Base-by-base conservation (phyloP, 441 rosid genomes). In the Jatropha multifida region DNA sequence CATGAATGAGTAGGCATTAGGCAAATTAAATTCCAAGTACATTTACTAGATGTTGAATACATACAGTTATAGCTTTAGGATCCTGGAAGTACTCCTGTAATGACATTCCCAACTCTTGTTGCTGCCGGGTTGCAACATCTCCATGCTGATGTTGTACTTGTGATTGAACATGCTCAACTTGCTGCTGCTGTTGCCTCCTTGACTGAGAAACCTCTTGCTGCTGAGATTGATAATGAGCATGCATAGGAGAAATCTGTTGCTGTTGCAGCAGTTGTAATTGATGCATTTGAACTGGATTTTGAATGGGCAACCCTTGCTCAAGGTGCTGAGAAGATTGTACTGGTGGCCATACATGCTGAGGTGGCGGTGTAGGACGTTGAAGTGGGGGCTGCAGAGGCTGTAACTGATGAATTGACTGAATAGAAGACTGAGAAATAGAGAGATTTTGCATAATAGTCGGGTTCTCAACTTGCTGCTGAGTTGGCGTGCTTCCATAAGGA, bases 41-140 rank as follows among this genome's bases (percentile, higher is more conserved):
- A 68, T 64, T 9, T 66, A 54, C 15, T 66, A 46, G 23, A 37
- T 38, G 49, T 60, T 55, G 68, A 77, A 26, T n/a, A 60, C 63
- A 76, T 81, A 96, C 97, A 94, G 94, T 89, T 73, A 96, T 94
- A 74, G 96, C 94, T 90, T 94, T 91, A 65, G 97, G 98, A 77
- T 94, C 95, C 85, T 88, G 89, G 79, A 96, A 91, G 81, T 84
- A 94, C 79, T 96, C 99, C 3, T 92, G 92, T 69, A 94, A 83
- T 64, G 97, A 90, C 89, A 92, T 86, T 83, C 94, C 98, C 58
- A 90, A 76, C 65, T 91, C 97, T 77, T 88, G 90, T 73, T 85
- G 90, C 81, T 82, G 92, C 83, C 87, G 90, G 55, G 87, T 80
- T 65, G 86, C 72, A 77, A 65, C 85, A 73, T 86, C 92, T 10